Evolutionary conservation across 495 filamentous ascomycete genomes (phyloP), one percentile per base, ranked within the genome.

Genomic region (Thozetella sp.): DNA sequence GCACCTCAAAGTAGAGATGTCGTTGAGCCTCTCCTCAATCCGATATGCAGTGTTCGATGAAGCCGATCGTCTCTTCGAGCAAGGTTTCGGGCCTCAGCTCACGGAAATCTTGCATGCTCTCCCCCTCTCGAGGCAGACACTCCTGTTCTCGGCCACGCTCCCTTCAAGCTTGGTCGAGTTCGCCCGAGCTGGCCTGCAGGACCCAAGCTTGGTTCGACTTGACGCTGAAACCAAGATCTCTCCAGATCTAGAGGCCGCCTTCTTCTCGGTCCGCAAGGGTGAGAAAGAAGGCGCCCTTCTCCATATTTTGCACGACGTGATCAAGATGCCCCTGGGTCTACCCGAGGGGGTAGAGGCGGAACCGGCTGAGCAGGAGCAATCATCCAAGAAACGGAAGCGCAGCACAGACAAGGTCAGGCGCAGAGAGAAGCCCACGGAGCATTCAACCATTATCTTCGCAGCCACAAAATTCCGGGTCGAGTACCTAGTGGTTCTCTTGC

Each of bases 391-490:
- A 70, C 81, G 90, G 58, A 93, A 93, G 74, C 79, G 90, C 56
- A 80, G 80, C 2, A 75, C 72, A 1, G 76, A 83, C 52, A 75
- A 68, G 3, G 61, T 72, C 22, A 82, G 83, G 51, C 75, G 63
- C 4, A 71, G 68, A 40, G 76, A 80, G 25, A 86, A 87, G 54
- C 88, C 90, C 2, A 90, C 88, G 0, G 78, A 85, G 50, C 86
- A 96, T 69, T 96, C 95, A 0, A 99, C 95, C 0, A 97, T 99
- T 59, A 76, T 99, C 17, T 99, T 99, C 71, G 83, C 90, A 1
- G 92, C 95, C 9, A 98, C 95, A 0, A 98, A 98, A 66, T 94
- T 98, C 72, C 93, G 97, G 64, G 95, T 99, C n/a, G 95, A 99
- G 65, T 98, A 97, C 72, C 73, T 99, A 6, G 85, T 90, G 26